Base-by-base conservation (phyloP, 176 grass and related monocot genomes). In the Pharus latifolius region DNA sequence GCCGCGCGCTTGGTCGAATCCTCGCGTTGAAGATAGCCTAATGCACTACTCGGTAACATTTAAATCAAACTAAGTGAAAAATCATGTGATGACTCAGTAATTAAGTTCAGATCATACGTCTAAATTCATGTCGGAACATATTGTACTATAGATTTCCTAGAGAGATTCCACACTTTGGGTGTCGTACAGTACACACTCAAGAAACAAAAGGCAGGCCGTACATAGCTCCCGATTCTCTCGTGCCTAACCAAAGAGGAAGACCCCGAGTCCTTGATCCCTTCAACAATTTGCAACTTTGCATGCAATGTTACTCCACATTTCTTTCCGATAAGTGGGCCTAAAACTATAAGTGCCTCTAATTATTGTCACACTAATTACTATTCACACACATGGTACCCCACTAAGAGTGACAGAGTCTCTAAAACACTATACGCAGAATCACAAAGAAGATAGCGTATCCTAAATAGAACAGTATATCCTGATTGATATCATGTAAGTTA, bases 211-310 rank as follows among this genome's bases (percentile, higher is more conserved):
- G n/a, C n/a, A n/a, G n/a, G n/a, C n/a, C n/a, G n/a, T n/a, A n/a
- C 75, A n/a, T 42, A 14, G 35, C 55, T 72, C 48, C 49, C 58
- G 18, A 80, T 56, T 46, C 23, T 65, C 2, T 80, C 14, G 57
- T 71, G 67, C 31, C 56, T 63, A 46, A 45, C 67, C 65, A 10
- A 18, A 23, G n/a, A 25, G 17, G 10, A 22, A 41, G 55, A 74
- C 29, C 28, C 44, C 19, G 49, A 37, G 49, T 28, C 25, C 22
- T 23, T 30, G 2, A 7, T 28, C 26, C 12, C 13, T 56, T 32
- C 33, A 53, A 53, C 26, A 44, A 25, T 31, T 17, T n/a, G 65
- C 66, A 53, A n/a, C n/a, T n/a, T n/a, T 52, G 58, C 48, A 14
- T 50, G 18, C 25, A 9, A 38, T 38, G 35, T 38, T 9, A 38